Evolutionary conservation across 1,284 basidiomycete species (phyloP).

Genomic region (Trichosporon sp.): DNA sequence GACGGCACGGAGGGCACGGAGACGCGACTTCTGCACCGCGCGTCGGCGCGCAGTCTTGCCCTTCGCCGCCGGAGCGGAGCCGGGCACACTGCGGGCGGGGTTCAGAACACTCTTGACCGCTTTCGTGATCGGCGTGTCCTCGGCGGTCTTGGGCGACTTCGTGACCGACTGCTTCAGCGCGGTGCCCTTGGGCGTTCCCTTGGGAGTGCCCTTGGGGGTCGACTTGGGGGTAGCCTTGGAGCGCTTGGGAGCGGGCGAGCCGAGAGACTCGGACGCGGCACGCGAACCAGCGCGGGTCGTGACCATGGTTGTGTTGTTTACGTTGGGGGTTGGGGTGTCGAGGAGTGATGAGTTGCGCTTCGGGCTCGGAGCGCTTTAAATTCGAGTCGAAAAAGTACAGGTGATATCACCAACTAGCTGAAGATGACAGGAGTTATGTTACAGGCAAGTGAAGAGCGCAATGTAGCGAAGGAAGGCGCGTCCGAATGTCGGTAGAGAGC

Average conservation of each 20-base stretch:
- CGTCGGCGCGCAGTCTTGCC: constrained; percentile 23
- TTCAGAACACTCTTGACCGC: constrained; percentile 8
- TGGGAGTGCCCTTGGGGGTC: neutral
- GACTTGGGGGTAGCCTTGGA: constrained; percentile 14
- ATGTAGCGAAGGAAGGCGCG: neutral
- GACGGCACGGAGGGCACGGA: constrained; percentile 20
- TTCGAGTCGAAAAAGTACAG: too few relatives aligned
- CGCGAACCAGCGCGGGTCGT: constrained; percentile 27
- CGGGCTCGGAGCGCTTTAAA: too few relatives aligned
- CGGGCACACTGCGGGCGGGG: neutral
- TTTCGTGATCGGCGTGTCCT: neutral
- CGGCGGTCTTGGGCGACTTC: constrained; percentile 1
- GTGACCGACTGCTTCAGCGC: neutral
- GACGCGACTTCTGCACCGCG: constrained; percentile 23
- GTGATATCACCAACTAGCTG: too few relatives aligned
- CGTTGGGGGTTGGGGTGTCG: neutral
- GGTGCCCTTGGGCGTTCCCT: constrained; percentile 8
- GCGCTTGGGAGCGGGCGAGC: constrained; percentile 22
- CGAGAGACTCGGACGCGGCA: constrained; percentile 23
- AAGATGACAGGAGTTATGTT: too few relatives aligned
- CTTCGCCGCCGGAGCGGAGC: neutral
- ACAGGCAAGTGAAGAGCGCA: neutral
- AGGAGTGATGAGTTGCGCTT: neutral
- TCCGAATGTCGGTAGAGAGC: neutral
- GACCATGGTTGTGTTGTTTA: constrained; percentile 22